Evolutionary conservation across 176 grass and related monocot species (phyloP), one percentile per base, ranked within the genome.

Genomic region (Elymus sibiricus): DNA sequence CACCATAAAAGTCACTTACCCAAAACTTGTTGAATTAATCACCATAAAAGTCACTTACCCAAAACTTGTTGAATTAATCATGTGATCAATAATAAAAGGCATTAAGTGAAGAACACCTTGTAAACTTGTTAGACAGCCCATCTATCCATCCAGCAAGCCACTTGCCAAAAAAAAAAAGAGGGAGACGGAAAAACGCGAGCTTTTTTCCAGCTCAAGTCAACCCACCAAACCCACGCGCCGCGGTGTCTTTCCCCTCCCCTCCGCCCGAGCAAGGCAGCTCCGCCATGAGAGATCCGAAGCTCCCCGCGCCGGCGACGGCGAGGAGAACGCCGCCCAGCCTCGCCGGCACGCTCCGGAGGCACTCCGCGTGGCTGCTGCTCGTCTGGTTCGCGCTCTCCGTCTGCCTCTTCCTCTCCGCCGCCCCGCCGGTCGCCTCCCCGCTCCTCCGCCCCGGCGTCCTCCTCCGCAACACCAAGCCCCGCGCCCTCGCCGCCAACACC

Each of bases 331-430:
- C 15, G 7, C 79, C 84, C 74, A 55, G 83, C 15, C 78, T 88
- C 74, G 64, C 83, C 76, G 94, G 40, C 29, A 96, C 60, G 87
- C 83, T 98, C 53, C 72, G 72, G 68, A 87, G 73, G 87, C 84
- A 92, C 92, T 85, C 72, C 35, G 77, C 88, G 4, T 98, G 88
- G 86, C 81, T 98, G 25, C 82, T 98, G 62, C 90, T 93, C 70
- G 24, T 89, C 28, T 95, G 89, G 83, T 62, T 98, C 61, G 81
- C 84, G 38, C 87, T 95, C 65, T 94, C 88, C 88, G 71, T 83
- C 78, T 65, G 64, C 84, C 77, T 91, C 68, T 91, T 90, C 79
- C 77, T 87, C 70, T 76, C 86, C 84, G 39, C 71, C 42, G 28
- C 14, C 6, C 43, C 61, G 19, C 31, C 58, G 25, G 37, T 17